Conservation (phyloP, 2,329 filamentous ascomycete genomes). For the Claviceps humidiphila region DNA sequence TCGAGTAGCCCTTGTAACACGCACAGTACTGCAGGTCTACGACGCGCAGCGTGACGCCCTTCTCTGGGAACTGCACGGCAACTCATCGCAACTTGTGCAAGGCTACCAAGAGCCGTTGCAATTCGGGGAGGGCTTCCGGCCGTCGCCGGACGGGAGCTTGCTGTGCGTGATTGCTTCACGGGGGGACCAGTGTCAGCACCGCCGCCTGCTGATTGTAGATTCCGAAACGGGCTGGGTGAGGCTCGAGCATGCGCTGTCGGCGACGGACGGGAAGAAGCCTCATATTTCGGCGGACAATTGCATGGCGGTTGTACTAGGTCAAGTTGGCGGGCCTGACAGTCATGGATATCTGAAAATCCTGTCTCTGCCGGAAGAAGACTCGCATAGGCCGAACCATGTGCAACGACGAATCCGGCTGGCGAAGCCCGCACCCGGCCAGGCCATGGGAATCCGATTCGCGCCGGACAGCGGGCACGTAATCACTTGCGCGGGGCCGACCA, state of each 20-base stretch:
- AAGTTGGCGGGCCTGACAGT: neutral
- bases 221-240: constrained; percentile 4
- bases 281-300: constrained; percentile 3
- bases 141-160: constrained; percentile 5
- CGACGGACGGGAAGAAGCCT: constrained; percentile 3
- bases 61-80: constrained; percentile 6
- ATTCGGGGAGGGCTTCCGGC: constrained; percentile 2
- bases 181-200: neutral
- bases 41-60: constrained; percentile 1
- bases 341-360: constrained; percentile 1
- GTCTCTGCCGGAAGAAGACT: neutral
- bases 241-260: neutral
- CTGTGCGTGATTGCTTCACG: constrained; percentile 2
- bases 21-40: constrained; percentile 3
- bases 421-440: constrained; percentile 1
- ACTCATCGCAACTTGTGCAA: constrained; percentile 4
- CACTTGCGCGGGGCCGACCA: constrained; percentile 2
- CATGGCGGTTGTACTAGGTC: constrained; percentile 2
- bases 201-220: constrained; percentile 3
- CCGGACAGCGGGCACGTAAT: constrained; percentile 5
- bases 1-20: constrained; percentile 1
- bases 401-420: neutral
- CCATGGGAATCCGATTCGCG: constrained; percentile 3
- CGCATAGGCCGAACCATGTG: neutral
- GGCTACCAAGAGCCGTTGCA: constrained; percentile 3